Conservation (phyloP, 495 filamentous ascomycete genomes). For the Podospora pseudoanserina region DNA sequence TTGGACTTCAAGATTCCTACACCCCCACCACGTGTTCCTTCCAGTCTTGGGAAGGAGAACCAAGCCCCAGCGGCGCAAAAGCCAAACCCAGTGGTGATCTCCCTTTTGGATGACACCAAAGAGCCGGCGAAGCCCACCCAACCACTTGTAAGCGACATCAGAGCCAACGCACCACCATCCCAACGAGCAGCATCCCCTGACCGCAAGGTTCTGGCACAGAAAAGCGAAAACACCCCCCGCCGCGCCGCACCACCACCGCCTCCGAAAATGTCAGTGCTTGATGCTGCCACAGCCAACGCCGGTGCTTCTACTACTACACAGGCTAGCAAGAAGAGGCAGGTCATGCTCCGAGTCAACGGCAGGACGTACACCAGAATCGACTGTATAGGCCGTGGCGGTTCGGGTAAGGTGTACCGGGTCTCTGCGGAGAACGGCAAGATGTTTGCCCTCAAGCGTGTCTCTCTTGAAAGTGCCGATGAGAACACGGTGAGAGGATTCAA, state of each 20-base stretch:
- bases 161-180: constrained; percentile 9
- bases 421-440: constrained; percentile 95
- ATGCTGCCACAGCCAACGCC: constrained; percentile 81
- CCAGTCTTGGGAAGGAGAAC: constrained; percentile 73
- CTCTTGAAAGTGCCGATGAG: constrained; percentile 85
- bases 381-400: constrained; percentile 86
- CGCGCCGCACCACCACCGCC: constrained; percentile 78
- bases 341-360: constrained; percentile 81
- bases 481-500: constrained; percentile 82
- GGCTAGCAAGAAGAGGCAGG: constrained; percentile 67
- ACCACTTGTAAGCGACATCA: constrained; percentile 4
- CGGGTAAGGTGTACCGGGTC: constrained; percentile 89
- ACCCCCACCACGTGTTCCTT: constrained; percentile 53
- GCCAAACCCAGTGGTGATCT: constrained; percentile 30
- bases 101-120: constrained; percentile 52
- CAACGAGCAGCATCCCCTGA: constrained; percentile 47
- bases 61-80: constrained; percentile 74
- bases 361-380: constrained; percentile 86
- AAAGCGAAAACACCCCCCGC: constrained; percentile 80
- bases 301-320: constrained; percentile 71
- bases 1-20: constrained; percentile 61
- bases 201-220: constrained; percentile 64
- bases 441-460: constrained; percentile 89
- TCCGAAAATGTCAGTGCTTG: constrained; percentile 91
- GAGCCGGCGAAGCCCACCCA: constrained; percentile 47